A percentile compares a stretch with the other conserved stretches of the same genome.
Evolutionary conservation across 768 basidiomycete species (phyloP).

Genomic region (Agrocybe pediades): DNA sequence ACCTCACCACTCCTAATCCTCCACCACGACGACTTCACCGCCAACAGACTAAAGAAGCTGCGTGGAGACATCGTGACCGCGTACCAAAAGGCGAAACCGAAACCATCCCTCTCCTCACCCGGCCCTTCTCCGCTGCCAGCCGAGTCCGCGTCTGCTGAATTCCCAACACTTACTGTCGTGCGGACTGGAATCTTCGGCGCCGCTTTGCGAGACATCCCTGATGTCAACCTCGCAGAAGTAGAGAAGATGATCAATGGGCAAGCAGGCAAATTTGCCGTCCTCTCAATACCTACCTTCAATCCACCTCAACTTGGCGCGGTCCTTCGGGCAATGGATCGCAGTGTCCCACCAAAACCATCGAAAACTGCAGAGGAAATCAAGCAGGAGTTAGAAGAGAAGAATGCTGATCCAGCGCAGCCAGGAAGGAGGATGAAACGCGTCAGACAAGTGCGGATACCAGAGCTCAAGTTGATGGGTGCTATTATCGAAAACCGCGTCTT

Average conservation of each 20-base stretch:
- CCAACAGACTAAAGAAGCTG: slow-evolving; percentile 65
- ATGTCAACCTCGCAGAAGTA: slow-evolving; percentile 49
- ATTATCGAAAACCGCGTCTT: slow-evolving; percentile 78
- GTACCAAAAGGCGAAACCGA: slow-evolving; percentile 44
- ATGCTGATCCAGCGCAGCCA: slow-evolving; percentile 67
- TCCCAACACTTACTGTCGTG: slow-evolving; percentile 60
- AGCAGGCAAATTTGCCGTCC: slow-evolving; percentile 63
- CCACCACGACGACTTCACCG: slow-evolving; percentile 74
- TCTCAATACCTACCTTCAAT: slow-evolving; percentile 65
- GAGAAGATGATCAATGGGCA: slow-evolving; percentile 57
- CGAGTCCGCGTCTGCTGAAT: slow-evolving; percentile 18
- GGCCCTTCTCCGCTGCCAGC: slow-evolving; percentile 27
- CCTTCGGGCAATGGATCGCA: slow-evolving; percentile 66
- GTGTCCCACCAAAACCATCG: slow-evolving; percentile 59
- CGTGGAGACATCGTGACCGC: slow-evolving; percentile 68
- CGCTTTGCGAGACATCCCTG: slow-evolving; percentile 62
- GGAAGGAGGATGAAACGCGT: slow-evolving; percentile 68
- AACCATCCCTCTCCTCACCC: slow-evolving; percentile 38
- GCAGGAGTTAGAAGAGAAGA: slow-evolving; percentile 51
- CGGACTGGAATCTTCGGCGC: slow-evolving; percentile 82
- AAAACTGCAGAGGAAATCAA: slow-evolving; percentile 54
- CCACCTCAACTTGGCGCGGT: slow-evolving; percentile 73
- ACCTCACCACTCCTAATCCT: slow-evolving; percentile 75
- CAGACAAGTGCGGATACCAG: slow-evolving; percentile 57
- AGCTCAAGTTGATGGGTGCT: slow-evolving; percentile 75